Base-by-base conservation (phyloP, 768 basidiomycete species). In the Amanita thiersii region DNA sequence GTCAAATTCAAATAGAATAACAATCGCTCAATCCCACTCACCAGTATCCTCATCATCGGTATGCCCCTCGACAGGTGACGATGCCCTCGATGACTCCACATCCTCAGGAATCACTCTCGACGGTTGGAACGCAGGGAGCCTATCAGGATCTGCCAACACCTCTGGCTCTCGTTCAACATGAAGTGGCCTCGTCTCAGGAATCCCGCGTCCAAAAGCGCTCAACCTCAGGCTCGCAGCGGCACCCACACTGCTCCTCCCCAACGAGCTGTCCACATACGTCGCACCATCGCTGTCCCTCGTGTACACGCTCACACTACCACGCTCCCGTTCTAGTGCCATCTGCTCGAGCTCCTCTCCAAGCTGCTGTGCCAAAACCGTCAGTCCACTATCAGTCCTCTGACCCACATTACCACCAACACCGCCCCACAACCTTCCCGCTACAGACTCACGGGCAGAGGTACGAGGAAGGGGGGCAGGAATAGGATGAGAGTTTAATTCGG, bases 361-460 rank as follows among this genome's bases (percentile, higher is more conserved):
- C 53, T 74, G 68, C n/a, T 69, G 63, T 20, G 72, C 72, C 35
- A 75, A 56, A 37, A 59, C 68, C 0, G 73, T 70, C 24, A 77
- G 55, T 15, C 70, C 66, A 46, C 70, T 73, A 33, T 64, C 69
- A 21, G 60, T 63, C 28, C 63, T 57, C n/a, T 54, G 52, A 34
- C 58, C 50, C 2, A 39, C 52, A 21, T 50, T 59, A 5, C 54
- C 50, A 30, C 50, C 54, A 19, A 56, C 39, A 42, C 68, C 68
- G 62, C 64, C 68, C 15, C 64, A 58, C 8, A 56, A 30, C 26
- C 17, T 7, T 37, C 35, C 18, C 15, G 17, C 6, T 18, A 18
- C 21, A 7, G 7, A 2, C 14, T 1, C 14, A n/a, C 3, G 8
- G 0, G 18, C 17, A n/a, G 30, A 15, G 2, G 26, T 40, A 25